phyloP scores from a whole-genome alignment of 768 basidiomycete species.

The Amanita inopinata region DNA sequence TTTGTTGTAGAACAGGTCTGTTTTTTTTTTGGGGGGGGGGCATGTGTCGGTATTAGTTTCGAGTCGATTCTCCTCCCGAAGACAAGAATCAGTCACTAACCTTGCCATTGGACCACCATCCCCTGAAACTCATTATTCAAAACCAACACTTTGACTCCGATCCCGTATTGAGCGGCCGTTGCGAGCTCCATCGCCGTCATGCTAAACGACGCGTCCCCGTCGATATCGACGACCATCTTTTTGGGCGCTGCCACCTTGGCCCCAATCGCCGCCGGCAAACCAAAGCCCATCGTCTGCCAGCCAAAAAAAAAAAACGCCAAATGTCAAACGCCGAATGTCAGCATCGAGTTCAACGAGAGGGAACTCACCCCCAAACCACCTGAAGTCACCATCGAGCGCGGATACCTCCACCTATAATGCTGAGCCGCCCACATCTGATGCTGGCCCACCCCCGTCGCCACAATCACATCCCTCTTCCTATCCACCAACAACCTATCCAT shows the following conservation, averaged over 20 bases:
- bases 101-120: slow-evolving; percentile 99
- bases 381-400: slow-evolving; percentile 82
- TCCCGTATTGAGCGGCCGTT: slow-evolving; percentile 83
- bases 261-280: slow-evolving; percentile 88
- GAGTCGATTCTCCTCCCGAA: no score
- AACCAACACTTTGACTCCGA: slow-evolving; percentile 91
- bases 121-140: slow-evolving; percentile 98
- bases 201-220: slow-evolving; percentile 96
- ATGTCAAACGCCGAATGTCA: no score
- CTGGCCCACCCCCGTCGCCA: slow-evolving; percentile 95
- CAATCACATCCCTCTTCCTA: slow-evolving; percentile 77
- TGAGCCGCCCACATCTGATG: slow-evolving; percentile 99
- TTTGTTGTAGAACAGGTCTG: slow-evolving; percentile 90
- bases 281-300: slow-evolving; percentile 92
- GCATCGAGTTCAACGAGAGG: slow-evolving; percentile 7
- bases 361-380: slow-evolving; percentile 84
- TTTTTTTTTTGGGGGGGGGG: not conserved
- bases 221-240: slow-evolving; percentile 92
- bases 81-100: slow-evolving; percentile 29
- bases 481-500: slow-evolving; percentile 71
- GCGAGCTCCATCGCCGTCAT: slow-evolving; percentile 99
- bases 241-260: slow-evolving; percentile 94
- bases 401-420: slow-evolving; percentile 83
- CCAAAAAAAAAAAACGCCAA: slow-evolving; percentile 4
- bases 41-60: slow-evolving; percentile 9